These are phyloP conservation scores for Wickerhamiella hasegawae DNA, from an alignment of 805 yeast species.

Conservation along the genomic window DNA sequence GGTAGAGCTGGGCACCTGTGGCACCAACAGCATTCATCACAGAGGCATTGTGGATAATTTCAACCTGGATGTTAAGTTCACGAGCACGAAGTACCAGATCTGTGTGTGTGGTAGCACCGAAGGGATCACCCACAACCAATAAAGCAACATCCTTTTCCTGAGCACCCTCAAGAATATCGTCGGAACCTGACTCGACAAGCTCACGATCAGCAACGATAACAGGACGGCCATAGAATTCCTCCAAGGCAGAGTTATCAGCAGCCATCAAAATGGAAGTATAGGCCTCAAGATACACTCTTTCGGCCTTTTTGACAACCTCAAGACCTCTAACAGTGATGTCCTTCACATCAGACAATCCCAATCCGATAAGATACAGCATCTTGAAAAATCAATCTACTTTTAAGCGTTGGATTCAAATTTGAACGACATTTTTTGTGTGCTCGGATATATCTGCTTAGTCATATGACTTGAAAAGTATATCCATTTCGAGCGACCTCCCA, in stretches of 20 bases:
- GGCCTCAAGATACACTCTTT: slow-evolving; percentile 87
- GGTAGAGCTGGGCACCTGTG: slow-evolving; percentile 87
- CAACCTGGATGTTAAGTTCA: slow-evolving; percentile 61
- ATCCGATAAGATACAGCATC: slow-evolving; percentile 83
- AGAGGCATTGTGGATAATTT: slow-evolving; percentile 84
- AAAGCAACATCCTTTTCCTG: slow-evolving; percentile 77
- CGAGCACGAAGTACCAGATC: slow-evolving; percentile 86
- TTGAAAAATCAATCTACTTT: background rate
- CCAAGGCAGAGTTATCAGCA: slow-evolving; percentile 58
- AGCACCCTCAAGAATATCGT: slow-evolving; percentile 62
- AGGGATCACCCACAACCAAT: slow-evolving; percentile 92
- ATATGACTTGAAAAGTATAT: no score
- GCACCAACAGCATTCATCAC: slow-evolving; percentile 98
- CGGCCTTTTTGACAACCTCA: slow-evolving; percentile 66
- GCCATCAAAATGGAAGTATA: slow-evolving; percentile 94
- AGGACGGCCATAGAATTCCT: slow-evolving; percentile 70
- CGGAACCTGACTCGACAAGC: slow-evolving; percentile 80
- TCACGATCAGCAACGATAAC: slow-evolving; percentile 88
- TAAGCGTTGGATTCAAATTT: no score
- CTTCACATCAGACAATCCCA: slow-evolving; percentile 74
- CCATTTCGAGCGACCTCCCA: no score
- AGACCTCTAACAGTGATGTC: slow-evolving; percentile 94
- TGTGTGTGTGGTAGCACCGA: slow-evolving; percentile 96
- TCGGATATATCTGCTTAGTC: no score
- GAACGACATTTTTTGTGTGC: no score